phyloP scores from a whole-genome alignment of 331 rosid species.

The Malus hybrid region DNA sequence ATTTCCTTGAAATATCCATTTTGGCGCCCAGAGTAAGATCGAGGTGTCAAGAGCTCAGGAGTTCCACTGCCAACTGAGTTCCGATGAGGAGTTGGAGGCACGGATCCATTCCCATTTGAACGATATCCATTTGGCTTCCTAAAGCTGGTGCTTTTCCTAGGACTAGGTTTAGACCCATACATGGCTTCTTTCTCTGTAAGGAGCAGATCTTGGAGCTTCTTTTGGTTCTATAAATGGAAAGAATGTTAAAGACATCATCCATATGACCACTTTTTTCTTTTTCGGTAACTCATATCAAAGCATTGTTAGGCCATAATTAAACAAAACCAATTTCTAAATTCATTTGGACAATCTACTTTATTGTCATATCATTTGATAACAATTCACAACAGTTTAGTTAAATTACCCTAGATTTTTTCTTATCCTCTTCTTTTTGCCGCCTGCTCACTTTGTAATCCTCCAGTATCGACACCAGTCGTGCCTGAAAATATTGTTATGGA shows the following conservation, averaged over 20 bases:
- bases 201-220: constrained; percentile 91
- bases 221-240: constrained; percentile 58
- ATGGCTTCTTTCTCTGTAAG: constrained; percentile 83
- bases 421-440: constrained; percentile 80
- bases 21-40: constrained; percentile 87
- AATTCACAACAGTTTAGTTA: background rate
- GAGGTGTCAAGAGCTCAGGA: constrained; percentile 75
- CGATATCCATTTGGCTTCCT: constrained; percentile 70
- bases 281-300: background rate
- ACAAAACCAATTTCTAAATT: background rate
- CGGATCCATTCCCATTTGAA: constrained; percentile 70
- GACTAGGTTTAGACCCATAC: constrained; percentile 93
- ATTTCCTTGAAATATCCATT: constrained; percentile 82
- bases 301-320: background rate
- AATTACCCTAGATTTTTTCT: constrained; percentile 68
- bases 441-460: constrained; percentile 90
- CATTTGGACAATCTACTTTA: background rate
- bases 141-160: constrained; percentile 77
- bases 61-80: constrained; percentile 64
- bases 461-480: constrained; percentile 64
- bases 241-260: background rate
- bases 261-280: background rate
- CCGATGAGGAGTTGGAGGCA: constrained; percentile 93
- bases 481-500: constrained; percentile 36
- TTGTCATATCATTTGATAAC: background rate